Conservation (phyloP, 139 green algal species). For the Coccomyxa sp. region DNA sequence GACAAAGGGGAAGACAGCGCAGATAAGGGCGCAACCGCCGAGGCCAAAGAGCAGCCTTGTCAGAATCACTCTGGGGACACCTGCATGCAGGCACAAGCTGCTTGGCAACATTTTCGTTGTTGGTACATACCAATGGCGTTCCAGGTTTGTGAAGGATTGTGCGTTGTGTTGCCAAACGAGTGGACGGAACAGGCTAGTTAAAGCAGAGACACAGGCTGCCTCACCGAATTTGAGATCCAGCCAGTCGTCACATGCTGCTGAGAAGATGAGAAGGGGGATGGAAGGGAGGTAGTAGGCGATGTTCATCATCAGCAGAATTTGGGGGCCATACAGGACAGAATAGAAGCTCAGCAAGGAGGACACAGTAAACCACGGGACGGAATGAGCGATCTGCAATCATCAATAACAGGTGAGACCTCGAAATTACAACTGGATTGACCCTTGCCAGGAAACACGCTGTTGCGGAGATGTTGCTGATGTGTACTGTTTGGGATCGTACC, state of each 20-base stretch:
- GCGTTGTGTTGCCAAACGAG: not conserved
- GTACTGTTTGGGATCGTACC: slow-evolving; percentile 7
- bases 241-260: slow-evolving; percentile 43
- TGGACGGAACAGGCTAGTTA: not conserved
- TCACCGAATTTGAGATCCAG: slow-evolving; percentile 46
- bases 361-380: slow-evolving; percentile 63
- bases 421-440: not conserved
- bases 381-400: slow-evolving; percentile 53
- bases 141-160: not conserved
- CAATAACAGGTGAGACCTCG: not conserved
- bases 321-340: slow-evolving; percentile 58
- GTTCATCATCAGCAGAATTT: slow-evolving; percentile 68
- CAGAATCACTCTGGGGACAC: slow-evolving; percentile 34
- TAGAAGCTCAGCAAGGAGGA: slow-evolving; percentile 65
- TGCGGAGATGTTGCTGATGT: too few relatives aligned
- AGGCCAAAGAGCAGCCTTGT: slow-evolving; percentile 35
- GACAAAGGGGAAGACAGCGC: slow-evolving; percentile 30
- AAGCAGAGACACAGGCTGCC: not conserved
- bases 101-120: not conserved
- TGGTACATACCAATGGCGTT: not conserved
- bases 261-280: slow-evolving; percentile 66
- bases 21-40: slow-evolving; percentile 36
- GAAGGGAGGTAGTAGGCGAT: slow-evolving; percentile 73
- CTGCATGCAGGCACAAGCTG: slow-evolving; percentile 13
- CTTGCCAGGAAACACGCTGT: too few relatives aligned